Base-by-base conservation (phyloP, 2,329 filamentous ascomycete species). In the Zymoseptoria tritici region DNA sequence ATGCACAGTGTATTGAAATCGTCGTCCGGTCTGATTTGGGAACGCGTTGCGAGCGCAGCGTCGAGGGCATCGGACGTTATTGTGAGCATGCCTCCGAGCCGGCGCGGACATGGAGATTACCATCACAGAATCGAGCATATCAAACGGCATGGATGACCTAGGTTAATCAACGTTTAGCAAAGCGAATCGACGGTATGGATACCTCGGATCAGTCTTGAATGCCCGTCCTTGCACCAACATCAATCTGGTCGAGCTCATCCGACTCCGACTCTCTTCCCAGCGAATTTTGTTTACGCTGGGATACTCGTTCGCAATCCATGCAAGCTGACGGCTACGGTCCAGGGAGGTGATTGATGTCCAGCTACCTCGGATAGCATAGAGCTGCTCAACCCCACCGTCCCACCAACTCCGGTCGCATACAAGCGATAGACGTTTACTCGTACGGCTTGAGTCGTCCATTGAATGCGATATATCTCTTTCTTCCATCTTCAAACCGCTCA, bases 391-490 rank as follows among this genome's bases (percentile, higher is more conserved):
- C 13, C 13, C 36, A 6, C 36, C 36, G 11, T 16, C 13, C 13
- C 36, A 6, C 16, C 36, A 4, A 11, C 36, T 46, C 5, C 36
- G 36, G 36, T 42, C 36, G 36, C 36, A 42, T 88, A 46, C 36
- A 46, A 46, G 36, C 36, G 16, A 46, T 46, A 46, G 13, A 46
- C 16, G 16, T 46, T 3, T 46, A 46, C 36, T 46, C 36, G 36
- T 16, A 7, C 36, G 13, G 36, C 36, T 46, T 46, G 36, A 46
- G 36, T 46, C 36, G 36, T 4, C 13, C 16, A 3, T 7, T 7
- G 5, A 46, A 9, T 13, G 13, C 13, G 36, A 46, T 46, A 46
- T 46, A 46, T 46, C 36, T 6, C 4, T 46, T 16, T 46, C 36
- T 46, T 46, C 36, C 13, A 16, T 29, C 26, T 29, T 9, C 26